Base-by-base conservation (phyloP, 805 yeast genomes). In the Yamadazyma laniorum region DNA sequence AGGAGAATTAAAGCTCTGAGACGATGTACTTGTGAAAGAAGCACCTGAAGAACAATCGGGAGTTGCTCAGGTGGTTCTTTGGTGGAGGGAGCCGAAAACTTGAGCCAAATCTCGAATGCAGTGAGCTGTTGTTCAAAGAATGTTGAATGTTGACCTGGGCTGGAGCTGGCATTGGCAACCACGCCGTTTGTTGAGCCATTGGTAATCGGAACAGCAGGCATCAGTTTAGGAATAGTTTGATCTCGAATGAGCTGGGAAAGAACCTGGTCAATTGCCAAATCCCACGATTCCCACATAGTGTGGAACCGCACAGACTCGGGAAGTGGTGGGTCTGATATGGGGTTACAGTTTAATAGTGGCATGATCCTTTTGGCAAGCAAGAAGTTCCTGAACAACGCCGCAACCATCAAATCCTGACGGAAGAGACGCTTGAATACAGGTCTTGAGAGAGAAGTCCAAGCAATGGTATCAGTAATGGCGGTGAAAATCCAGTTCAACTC, bases 231-330 rank as follows among this genome's bases (percentile, higher is more conserved):
- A 15, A 17, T 29, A 11, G 8, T 29, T 9, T 8, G 27, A 11
- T 42, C 45, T n/a, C 74, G 75, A 36, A 84, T 70, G 29, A 84
- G 60, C 51, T 84, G 89, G 2, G 86, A 78, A 31, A 93, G 66
- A 3, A 95, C 95, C 55, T 93, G 97, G 57, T 93, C 98, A 28
- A 93, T 82, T 0, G 99, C 97, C 45, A 93, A 69, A 55, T 93
- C 98, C 98, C 99, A 93, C 0, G 96, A 82, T 42, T 88, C 93
- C 99, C 99, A 93, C 86, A 93, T 82, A 4, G 95, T 80, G 56
- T 93, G 97, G 44, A 77, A 75, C 32, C 85, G 79, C 5, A 82
- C 77, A 11, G 79, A 67, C 38, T 88, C 93, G 0, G 99, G 98
- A 26, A 93, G 65, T 7, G 85, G 88, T 1, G 99, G 99, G 46